phyloP scores from a whole-genome alignment of 148 eudicot genomes.

The Tetragonia tetragonoides region DNA sequence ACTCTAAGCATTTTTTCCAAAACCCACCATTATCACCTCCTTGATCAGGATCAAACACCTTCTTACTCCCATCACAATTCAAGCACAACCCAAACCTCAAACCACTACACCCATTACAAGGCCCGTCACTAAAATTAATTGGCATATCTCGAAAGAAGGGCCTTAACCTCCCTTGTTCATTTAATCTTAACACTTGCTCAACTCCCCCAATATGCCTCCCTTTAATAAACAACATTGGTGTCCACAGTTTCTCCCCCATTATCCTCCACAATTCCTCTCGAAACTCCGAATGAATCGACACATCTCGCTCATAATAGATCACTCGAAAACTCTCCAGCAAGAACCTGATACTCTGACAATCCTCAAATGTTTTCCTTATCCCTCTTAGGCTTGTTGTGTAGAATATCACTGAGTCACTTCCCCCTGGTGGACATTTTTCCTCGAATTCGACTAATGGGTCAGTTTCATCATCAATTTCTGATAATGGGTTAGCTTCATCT shows the following conservation, averaged over 20 bases:
- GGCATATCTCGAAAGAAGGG: slow-evolving; percentile 57
- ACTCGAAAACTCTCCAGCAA: slow-evolving; percentile 58
- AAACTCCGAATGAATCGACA: slow-evolving; percentile 69
- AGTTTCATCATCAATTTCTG: slow-evolving; percentile 29
- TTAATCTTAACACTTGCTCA: slow-evolving; percentile 54
- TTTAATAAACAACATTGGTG: slow-evolving; percentile 70
- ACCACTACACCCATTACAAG: slow-evolving; percentile 70
- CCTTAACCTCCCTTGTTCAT: slow-evolving; percentile 65
- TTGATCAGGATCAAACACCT: slow-evolving; percentile 25
- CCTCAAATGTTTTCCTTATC: slow-evolving; percentile 68
- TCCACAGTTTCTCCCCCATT: slow-evolving; percentile 49
- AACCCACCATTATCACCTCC: slow-evolving; percentile 2
- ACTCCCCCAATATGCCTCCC: slow-evolving; percentile 91
- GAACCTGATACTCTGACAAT: slow-evolving; percentile 62
- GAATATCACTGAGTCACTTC: slow-evolving; percentile 48
- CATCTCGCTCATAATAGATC: slow-evolving; percentile 61
- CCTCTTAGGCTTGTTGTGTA: slow-evolving; percentile 66
- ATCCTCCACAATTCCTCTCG: slow-evolving; percentile 72
- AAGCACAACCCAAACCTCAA: slow-evolving; percentile 64
- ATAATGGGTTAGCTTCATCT: slow-evolving; percentile 29
- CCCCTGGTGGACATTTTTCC: slow-evolving; percentile 69
- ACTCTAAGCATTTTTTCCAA: slow-evolving; percentile 50
- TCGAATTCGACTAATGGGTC: slow-evolving; percentile 41
- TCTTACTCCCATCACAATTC: slow-evolving; percentile 69
- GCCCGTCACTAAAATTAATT: slow-evolving; percentile 36